Percentiles rank a stretch among this genome's conserved stretches.
Evolutionary conservation across 1,139 yeast genomes (phyloP).

Genomic region (Zygoascus sp.): DNA sequence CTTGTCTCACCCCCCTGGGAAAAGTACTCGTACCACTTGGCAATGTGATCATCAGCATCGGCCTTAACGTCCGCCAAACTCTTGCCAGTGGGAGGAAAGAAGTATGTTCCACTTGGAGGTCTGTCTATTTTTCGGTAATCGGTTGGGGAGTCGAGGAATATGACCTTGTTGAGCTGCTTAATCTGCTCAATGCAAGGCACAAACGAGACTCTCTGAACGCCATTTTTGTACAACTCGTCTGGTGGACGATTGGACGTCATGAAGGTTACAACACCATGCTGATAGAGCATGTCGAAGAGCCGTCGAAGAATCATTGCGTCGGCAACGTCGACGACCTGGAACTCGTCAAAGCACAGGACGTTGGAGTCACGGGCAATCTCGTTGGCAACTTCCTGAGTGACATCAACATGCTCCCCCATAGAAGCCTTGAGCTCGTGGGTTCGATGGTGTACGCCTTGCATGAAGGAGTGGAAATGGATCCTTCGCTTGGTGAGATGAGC

Average conservation of each 20-base stretch:
- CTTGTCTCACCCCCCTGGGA: constrained; percentile 47
- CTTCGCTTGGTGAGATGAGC: constrained; percentile 67
- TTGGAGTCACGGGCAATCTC: constrained; percentile 75
- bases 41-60: constrained; percentile 60
- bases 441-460: constrained; percentile 89
- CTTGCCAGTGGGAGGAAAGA: constrained; percentile 47
- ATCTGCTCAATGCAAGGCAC: constrained; percentile 85
- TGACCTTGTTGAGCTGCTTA: constrained; percentile 68
- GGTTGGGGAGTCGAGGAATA: constrained; percentile 81
- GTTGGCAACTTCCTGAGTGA: constrained; percentile 77
- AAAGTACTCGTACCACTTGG: constrained; percentile 76
- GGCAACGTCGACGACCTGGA: constrained; percentile 90
- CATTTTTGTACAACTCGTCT: constrained; percentile 85
- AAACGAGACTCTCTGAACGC: constrained; percentile 86
- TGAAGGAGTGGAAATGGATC: constrained; percentile 92
- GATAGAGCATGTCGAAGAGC: constrained; percentile 54
- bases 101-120: constrained; percentile 78
- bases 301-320: constrained; percentile 94
- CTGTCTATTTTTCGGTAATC: constrained; percentile 88
- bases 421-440: constrained; percentile 66
- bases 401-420: constrained; percentile 68
- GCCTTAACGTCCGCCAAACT: constrained; percentile 46
- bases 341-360: constrained; percentile 89
- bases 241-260: constrained; percentile 96
- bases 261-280: constrained; percentile 79